Evolutionary conservation across 306 rosid genomes (phyloP), one percentile per base, ranked within the genome.

Genomic region (Citrullus amarus): DNA sequence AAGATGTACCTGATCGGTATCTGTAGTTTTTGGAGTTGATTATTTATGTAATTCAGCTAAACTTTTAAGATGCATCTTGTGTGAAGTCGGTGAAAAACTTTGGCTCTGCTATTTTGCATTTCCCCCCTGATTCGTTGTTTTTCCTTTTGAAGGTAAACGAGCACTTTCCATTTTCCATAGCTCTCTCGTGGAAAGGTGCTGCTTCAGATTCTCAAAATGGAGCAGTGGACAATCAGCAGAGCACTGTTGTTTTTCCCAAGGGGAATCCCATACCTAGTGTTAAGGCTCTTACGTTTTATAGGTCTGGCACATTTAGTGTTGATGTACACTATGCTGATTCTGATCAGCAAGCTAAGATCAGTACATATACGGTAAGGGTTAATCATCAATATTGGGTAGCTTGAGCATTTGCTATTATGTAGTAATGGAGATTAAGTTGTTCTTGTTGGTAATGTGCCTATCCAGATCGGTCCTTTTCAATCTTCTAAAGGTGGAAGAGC

Each of bases 381-480:
- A 17, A 17, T 11, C 32, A 1, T 54, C 32, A 53, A 32, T 56
- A 73, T 30, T 51, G 43, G 30, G 61, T 44, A 54, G 17, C 56
- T 2, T 70, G 16, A 25, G 48, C 78, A 9, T 30, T 12, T 46
- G 28, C 57, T 61, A 50, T 55, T 46, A 61, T 8, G 43, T 61
- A 39, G 11, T 28, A 36, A 11, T 77, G 46, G 28, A 4, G 32
- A 25, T 32, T 74, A 34, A 74, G 25, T 53, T 17, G 78, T 74
- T 34, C 15, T 53, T 17, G 78, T 74, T 18, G 78, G 60, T 32
- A 14, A 55, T 75, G 30, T 71, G 18, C 75, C 4, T 75, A 2
- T 84, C 86, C 88, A 96, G 99, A 90, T 96, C 83, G 99, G 98
- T 74, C 98, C 98, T 53, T 92, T 96, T 54, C 91, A 90, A 71